Evolutionary conservation across 2,329 filamentous ascomycete genomes (phyloP).

Genomic region (Trichoderma asperellum): DNA sequence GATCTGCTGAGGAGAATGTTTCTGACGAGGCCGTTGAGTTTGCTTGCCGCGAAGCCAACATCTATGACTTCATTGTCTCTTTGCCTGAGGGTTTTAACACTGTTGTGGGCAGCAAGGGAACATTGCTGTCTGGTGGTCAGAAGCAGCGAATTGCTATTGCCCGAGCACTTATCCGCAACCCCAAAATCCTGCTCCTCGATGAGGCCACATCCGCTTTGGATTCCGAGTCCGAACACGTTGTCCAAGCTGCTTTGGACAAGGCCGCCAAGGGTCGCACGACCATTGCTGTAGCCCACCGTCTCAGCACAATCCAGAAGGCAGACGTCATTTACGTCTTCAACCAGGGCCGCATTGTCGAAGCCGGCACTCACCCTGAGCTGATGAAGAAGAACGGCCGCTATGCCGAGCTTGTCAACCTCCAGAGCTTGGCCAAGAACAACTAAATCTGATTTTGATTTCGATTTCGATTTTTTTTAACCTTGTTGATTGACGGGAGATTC

Average conservation of each 20-base stretch:
- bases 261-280: conserved; percentile 29
- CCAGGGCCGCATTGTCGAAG: conserved; percentile 82
- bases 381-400: conserved; percentile 73
- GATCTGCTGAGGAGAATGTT: conserved; percentile 68
- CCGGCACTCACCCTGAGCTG: conserved; percentile 76
- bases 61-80: conserved; percentile 88
- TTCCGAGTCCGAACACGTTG: conserved; percentile 27
- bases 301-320: conserved; percentile 92
- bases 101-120: conserved; percentile 45
- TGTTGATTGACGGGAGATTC: neutral
- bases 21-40: conserved; percentile 73
- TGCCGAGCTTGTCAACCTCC: conserved; percentile 77
- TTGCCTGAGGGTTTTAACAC: conserved; percentile 54
- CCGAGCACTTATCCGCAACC: conserved; percentile 28
- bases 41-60: conserved; percentile 88
- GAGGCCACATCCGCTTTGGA: conserved; percentile 29
- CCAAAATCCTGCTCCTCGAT: conserved; percentile 27
- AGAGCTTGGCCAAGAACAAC: conserved; percentile 69
- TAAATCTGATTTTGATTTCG: neutral
- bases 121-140: conserved; percentile 37
- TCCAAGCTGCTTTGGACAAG: conserved; percentile 37
- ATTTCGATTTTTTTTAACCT: neutral
- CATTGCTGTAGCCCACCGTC: conserved; percentile 47
- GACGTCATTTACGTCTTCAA: conserved; percentile 98
- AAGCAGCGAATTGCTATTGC: conserved; percentile 29